Percentiles rank a stretch among this genome's conserved stretches.
phyloP scores from a whole-genome alignment of 345 rosid genomes.

The Hirschfeldia incana region DNA sequence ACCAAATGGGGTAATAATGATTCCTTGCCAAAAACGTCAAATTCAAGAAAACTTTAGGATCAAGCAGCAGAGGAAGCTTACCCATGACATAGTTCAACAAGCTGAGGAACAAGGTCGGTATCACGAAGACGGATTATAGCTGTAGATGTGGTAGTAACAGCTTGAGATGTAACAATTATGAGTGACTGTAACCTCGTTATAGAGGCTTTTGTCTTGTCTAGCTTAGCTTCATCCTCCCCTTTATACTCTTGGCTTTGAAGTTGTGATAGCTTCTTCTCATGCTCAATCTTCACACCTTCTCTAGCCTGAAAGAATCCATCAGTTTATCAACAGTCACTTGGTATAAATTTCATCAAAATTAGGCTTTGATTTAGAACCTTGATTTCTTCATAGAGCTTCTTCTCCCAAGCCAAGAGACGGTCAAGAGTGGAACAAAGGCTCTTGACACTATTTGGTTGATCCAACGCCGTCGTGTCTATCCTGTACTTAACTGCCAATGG shows the following conservation, averaged over 20 bases:
- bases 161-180: slow-evolving; percentile 80
- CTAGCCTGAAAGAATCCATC: slow-evolving; percentile 50
- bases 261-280: slow-evolving; percentile 73
- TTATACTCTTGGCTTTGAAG: slow-evolving; percentile 93
- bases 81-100: slow-evolving; percentile 92
- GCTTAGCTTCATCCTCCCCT: slow-evolving; percentile 75
- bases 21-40: neutral
- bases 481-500: slow-evolving; percentile 90
- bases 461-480: slow-evolving; percentile 58
- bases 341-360: neutral
- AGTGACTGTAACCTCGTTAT: slow-evolving; percentile 70
- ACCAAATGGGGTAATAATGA: neutral
- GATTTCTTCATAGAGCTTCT: slow-evolving; percentile 86
- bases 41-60: neutral
- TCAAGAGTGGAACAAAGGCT: slow-evolving; percentile 89
- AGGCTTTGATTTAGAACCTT: slow-evolving; percentile 51
- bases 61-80: slow-evolving; percentile 34
- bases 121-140: slow-evolving; percentile 81
- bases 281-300: slow-evolving; percentile 91
- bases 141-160: slow-evolving; percentile 84
- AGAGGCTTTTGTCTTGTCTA: slow-evolving; percentile 85
- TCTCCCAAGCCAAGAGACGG: slow-evolving; percentile 96
- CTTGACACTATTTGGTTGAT: slow-evolving; percentile 55
- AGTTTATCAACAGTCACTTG: neutral
- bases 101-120: slow-evolving; percentile 87